A percentile compares a stretch with the other conserved stretches of the same genome.
phyloP scores from a whole-genome alignment of 2,329 filamentous ascomycete species.

The Colletotrichum phormii region DNA sequence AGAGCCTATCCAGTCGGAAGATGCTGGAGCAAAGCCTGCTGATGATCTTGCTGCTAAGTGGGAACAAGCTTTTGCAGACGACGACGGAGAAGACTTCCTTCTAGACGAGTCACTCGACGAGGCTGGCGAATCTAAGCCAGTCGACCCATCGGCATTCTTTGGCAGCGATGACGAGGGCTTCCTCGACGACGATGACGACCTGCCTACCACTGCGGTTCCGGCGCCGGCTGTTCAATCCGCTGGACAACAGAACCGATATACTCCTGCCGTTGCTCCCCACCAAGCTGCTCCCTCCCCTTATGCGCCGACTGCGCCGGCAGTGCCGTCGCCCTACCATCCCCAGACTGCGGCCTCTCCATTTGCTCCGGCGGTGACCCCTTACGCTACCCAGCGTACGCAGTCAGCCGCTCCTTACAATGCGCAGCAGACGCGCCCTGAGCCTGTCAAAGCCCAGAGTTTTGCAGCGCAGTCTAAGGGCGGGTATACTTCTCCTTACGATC shows the following conservation, averaged over 20 bases:
- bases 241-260: constrained; percentile 36
- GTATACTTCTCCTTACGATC: constrained; percentile 93
- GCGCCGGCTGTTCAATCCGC: constrained; percentile 10
- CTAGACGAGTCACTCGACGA: constrained; percentile 65
- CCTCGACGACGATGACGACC: constrained; percentile 70
- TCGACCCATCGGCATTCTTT: constrained; percentile 76
- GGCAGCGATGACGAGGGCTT: constrained; percentile 90
- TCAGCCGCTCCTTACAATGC: constrained; percentile 51
- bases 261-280: constrained; percentile 13
- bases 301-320: constrained; percentile 40
- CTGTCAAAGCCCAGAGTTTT: constrained; percentile 81
- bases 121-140: constrained; percentile 54
- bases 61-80: constrained; percentile 82
- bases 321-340: constrained; percentile 42
- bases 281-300: constrained; percentile 39
- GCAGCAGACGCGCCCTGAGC: constrained; percentile 54
- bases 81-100: constrained; percentile 76
- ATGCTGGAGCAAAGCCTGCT: constrained; percentile 45
- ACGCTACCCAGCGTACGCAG: constrained; percentile 41
- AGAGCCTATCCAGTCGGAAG: constrained; percentile 33
- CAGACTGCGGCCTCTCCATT: constrained; percentile 25
- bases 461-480: constrained; percentile 90
- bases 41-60: constrained; percentile 84
- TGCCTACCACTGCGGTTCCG: constrained; percentile 37
- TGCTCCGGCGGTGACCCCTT: constrained; percentile 37